Base-by-base conservation (phyloP, 371 early-diverging fungal species). In the Dichotomocladium elegans region DNA sequence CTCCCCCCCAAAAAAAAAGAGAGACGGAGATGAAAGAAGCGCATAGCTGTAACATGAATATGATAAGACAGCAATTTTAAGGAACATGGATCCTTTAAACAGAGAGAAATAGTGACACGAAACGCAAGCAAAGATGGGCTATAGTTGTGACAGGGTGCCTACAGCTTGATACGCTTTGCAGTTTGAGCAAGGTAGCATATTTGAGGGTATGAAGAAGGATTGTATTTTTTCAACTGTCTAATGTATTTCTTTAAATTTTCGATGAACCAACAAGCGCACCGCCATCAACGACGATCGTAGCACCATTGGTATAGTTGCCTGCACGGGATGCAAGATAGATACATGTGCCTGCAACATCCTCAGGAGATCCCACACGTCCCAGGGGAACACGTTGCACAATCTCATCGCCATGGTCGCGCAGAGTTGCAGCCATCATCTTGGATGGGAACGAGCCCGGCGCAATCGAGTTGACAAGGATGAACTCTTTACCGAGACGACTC, bases 371-470 rank as follows among this genome's bases (percentile, higher is more conserved):
- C 43, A 95, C 82, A 17, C 95, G 80, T 1, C 88, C 83, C 51
- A 87, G 50, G 11, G 93, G 93, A 21, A 88, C 76, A 30, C 57
- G 54, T 8, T 60, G 60, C 6, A 83, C 66, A 45, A 91, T 83
- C 10, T 52, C 57, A 27, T 86, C 83, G 11, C 82, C 79, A 70
- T 72, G 56, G 15, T 76, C 62, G 41, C 79, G 69, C 26, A 90
- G 55, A 0, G 89, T 90, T 21, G 70, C 79, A n/a, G 83, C 88
- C 92, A 94, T 94, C 83, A 96, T 96, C 60, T 88, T 89, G 48
- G 86, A 87, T 47, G 86, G 83, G 68, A 93, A 96, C 4, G 91
- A 79, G 0, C 96, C 95, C 0, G 96, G 94, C 0, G 95, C 95
- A 53, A 95, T 81, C 7, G 92, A 91, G 57, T 95, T 96, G 24